phyloP scores from a whole-genome alignment of 768 basidiomycete species.

The Russula griseocarnosa region DNA sequence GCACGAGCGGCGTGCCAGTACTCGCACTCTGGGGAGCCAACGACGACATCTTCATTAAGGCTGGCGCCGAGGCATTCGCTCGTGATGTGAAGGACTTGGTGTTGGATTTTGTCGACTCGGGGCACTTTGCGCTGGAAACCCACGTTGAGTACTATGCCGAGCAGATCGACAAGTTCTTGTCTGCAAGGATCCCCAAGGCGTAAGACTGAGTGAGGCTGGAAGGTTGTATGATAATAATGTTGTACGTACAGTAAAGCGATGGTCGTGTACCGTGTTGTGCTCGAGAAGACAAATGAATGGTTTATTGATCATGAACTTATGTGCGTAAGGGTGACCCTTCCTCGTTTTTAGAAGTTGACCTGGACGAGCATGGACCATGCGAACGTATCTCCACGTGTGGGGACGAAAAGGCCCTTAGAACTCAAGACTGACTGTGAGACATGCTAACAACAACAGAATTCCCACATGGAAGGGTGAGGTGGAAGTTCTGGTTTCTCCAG shows the following conservation, averaged over 20 bases:
- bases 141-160: constrained; percentile 34
- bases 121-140: constrained; percentile 43
- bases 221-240: not conserved
- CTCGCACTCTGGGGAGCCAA: constrained; percentile 49
- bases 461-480: not conserved
- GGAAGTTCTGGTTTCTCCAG: not conserved
- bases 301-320: too few species aligned
- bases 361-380: not conserved
- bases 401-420: not conserved
- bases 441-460: not conserved
- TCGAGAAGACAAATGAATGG: not conserved
- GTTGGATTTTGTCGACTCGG: constrained; percentile 42
- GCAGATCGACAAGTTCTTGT: constrained; percentile 25
- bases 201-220: not conserved
- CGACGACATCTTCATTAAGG: constrained; percentile 42
- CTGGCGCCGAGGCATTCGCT: constrained; percentile 46
- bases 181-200: constrained; percentile 9
- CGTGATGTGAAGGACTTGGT: constrained; percentile 38
- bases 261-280: not conserved
- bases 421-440: not conserved
- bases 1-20: constrained; percentile 39
- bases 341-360: not conserved
- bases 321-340: not conserved
- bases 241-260: too few species aligned
- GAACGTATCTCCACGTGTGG: not conserved